phyloP scores from a whole-genome alignment of 495 filamentous ascomycete species.

The Neurospora sp. region DNA sequence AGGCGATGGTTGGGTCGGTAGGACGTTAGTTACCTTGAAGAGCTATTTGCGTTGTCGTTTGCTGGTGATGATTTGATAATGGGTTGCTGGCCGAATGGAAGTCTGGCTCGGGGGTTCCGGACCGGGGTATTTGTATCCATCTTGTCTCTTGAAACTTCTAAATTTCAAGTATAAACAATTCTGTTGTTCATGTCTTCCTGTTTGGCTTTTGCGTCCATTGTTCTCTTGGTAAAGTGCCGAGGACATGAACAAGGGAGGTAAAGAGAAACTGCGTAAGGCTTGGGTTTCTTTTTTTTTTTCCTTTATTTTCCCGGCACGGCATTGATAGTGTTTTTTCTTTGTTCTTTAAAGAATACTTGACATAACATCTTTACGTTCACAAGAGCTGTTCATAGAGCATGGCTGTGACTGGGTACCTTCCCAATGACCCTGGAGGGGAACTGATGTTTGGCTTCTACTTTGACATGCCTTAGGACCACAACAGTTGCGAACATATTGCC shows the following conservation, averaged over 20 bases:
- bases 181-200: not conserved
- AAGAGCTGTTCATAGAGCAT: no score
- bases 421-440: no score
- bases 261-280: not conserved
- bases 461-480: no score
- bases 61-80: not conserved
- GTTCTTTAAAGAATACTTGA: not conserved
- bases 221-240: not conserved
- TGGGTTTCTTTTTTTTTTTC: not conserved
- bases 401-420: no score
- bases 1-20: not conserved
- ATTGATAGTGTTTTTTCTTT: no score
- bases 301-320: no score
- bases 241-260: not conserved
- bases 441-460: no score
- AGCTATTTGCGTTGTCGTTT: not conserved
- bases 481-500: no score
- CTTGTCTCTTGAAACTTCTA: not conserved
- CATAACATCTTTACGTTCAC: no score
- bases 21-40: not conserved
- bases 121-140: not conserved
- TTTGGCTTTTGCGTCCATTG: not conserved
- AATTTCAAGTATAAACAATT: not conserved
- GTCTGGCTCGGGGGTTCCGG: not conserved
- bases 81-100: not conserved